A percentile compares a stretch with the other conserved stretches of the same genome.
phyloP scores from a whole-genome alignment of 1,284 basidiomycete species.

The Clitocybe nebularis region DNA sequence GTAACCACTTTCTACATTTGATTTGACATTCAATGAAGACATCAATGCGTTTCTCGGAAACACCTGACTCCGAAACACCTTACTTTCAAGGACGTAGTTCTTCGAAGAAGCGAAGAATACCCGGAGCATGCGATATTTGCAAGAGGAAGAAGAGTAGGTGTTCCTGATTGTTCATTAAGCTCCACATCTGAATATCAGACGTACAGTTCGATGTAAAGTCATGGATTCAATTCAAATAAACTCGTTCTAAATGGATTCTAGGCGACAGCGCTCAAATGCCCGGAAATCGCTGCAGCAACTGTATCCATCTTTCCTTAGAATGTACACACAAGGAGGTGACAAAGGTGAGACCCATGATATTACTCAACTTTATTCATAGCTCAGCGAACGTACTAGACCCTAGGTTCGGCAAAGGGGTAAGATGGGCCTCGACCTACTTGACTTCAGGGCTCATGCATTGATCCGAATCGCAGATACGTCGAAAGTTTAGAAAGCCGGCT shows the following conservation, averaged over 20 bases:
- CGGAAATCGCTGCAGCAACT: conserved; percentile 37
- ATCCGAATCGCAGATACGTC: conserved; percentile 48
- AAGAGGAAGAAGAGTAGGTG: conserved; percentile 38
- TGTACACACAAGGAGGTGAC: conserved; percentile 40
- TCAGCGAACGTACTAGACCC: conserved; percentile 22
- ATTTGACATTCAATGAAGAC: too few relatives aligned
- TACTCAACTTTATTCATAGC: conserved; percentile 1
- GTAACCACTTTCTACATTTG: too few relatives aligned
- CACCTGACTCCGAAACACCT: too few relatives aligned
- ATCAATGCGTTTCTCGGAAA: background rate
- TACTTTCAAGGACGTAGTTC: too few relatives aligned
- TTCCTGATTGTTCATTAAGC: background rate
- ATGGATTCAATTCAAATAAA: background rate
- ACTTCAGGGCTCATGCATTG: conserved; percentile 3
- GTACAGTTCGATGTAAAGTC: conserved; percentile 33
- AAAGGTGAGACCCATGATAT: conserved; percentile 26
- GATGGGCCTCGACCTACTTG: too few relatives aligned
- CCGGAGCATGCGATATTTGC: conserved; percentile 37
- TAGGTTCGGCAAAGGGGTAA: conserved; percentile 39
- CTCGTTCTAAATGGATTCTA: conserved; percentile 15
- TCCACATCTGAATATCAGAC: background rate
- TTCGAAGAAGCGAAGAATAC: conserved; percentile 31
- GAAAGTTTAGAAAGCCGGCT: conserved; percentile 70
- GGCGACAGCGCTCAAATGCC: conserved; percentile 39
- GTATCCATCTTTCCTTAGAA: conserved; percentile 31